Conservation (phyloP, 2,329 filamentous ascomycete species). For the Ophiosphaerella korrae region DNA sequence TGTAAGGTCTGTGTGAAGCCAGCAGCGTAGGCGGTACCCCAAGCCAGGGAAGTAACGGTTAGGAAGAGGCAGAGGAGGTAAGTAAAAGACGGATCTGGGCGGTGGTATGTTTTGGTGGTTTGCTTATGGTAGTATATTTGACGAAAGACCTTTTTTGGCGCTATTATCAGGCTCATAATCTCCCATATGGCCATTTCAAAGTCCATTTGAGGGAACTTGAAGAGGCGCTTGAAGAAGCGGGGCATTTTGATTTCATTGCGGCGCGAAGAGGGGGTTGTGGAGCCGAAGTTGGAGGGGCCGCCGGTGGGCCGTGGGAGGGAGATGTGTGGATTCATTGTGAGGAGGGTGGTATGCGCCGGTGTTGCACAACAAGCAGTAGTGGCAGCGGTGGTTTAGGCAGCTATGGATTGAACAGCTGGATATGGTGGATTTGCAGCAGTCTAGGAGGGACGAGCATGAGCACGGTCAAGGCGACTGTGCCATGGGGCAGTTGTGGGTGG, state of each 20-base stretch:
- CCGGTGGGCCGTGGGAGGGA: conserved; percentile 64
- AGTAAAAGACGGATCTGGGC: conserved; percentile 71
- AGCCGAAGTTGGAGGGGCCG: conserved; percentile 58
- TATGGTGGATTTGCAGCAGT: no score
- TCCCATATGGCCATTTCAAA: conserved; percentile 77
- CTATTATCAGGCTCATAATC: conserved; percentile 70
- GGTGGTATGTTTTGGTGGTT: conserved; percentile 70
- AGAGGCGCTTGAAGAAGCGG: conserved; percentile 70
- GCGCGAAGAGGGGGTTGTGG: conserved; percentile 53
- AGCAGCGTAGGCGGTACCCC: conserved; percentile 63
- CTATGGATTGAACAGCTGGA: neutral
- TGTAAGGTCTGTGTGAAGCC: conserved; percentile 51
- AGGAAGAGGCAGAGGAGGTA: conserved; percentile 71
- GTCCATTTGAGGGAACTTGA: conserved; percentile 77
- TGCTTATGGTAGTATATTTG: conserved; percentile 74
- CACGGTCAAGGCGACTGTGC: conserved; percentile 2
- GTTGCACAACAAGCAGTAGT: neutral
- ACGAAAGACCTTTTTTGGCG: conserved; percentile 72
- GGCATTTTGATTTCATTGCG: conserved; percentile 64
- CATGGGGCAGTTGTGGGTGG: neutral
- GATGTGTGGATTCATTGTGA: conserved; percentile 63
- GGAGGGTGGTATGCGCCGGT: conserved; percentile 13
- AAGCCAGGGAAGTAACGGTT: conserved; percentile 57
- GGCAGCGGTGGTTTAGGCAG: neutral
- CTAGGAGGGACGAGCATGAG: neutral